Percentiles rank a stretch among this genome's conserved stretches.
Evolutionary conservation across 2,329 filamentous ascomycete species (phyloP).

Genomic region (Exophiala sp.): DNA sequence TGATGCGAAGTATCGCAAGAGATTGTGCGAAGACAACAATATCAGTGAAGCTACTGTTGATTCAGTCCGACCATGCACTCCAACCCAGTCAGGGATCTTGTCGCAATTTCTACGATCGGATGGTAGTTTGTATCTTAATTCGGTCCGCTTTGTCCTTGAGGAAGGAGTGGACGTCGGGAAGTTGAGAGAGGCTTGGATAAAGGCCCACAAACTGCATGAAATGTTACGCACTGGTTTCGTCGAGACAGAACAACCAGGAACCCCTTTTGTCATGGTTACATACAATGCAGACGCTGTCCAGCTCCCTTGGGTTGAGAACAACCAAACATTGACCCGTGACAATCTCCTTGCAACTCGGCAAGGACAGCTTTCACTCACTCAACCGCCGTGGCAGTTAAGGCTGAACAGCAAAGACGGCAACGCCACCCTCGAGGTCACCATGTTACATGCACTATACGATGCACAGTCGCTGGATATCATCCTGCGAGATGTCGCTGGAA

Average conservation of each 20-base stretch:
- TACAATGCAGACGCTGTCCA: conserved; percentile 40
- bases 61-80: conserved; percentile 70
- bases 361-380: conserved; percentile 3
- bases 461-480: conserved; percentile 68
- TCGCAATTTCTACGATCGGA: conserved; percentile 66
- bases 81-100: conserved; percentile 75
- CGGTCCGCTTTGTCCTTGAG: conserved; percentile 55
- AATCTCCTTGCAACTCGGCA: background rate
- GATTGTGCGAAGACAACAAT: conserved; percentile 8
- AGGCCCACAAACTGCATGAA: conserved; percentile 54
- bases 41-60: conserved; percentile 42
- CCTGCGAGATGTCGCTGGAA: conserved; percentile 55
- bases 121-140: conserved; percentile 73
- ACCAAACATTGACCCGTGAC: background rate
- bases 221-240: conserved; percentile 76
- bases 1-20: conserved; percentile 40
- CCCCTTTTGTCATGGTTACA: conserved; percentile 72
- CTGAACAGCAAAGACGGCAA: conserved; percentile 39
- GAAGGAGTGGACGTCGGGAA: conserved; percentile 35
- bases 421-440: conserved; percentile 47
- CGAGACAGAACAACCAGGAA: conserved; percentile 55
- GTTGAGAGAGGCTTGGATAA: conserved; percentile 59
- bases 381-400: conserved; percentile 58
- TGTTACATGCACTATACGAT: conserved; percentile 85
- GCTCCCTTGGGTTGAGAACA: conserved; percentile 41